Evolutionary conservation across 345 rosid genomes (phyloP), one percentile per base, ranked within the genome.

Genomic region (Turnera subulata): DNA sequence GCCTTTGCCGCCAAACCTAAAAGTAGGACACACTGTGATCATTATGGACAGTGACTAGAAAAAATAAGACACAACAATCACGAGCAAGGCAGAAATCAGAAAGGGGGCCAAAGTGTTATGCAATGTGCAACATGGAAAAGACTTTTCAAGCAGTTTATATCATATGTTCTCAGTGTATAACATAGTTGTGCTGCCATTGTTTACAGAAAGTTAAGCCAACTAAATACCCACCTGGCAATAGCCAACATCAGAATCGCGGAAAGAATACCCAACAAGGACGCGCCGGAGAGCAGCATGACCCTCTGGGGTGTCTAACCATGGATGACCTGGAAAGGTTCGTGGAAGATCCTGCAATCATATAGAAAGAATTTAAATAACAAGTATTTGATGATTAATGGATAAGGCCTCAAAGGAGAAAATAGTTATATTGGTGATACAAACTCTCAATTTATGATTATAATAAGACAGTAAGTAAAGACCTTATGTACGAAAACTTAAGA

Each of bases 191-290:
- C 49, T 42, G 24, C 10, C 40, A 18, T 15, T 2, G 51, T 43
- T 29, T 29, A 29, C 19, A 53, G 42, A 46, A 45, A 16, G 4
- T 14, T 58, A 17, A 54, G 42, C 47, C 37, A 55, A 33, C 23
- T 10, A 12, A 37, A 46, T n/a, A 58, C 77, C 46, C 71, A 94
- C 99, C 96, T 94, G 99, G 74, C 99, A 94, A 56, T 94, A 94
- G 44, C 99, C 99, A 66, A 94, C 99, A 76, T 94, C 97, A 66
- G 99, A 94, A 71, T 94, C 99, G 16, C 99, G 95, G 59, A 88
- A 94, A 29, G 99, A 94, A 71, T 94, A 94, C 8, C 76, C 97
- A 46, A 94, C 96, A 63, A 94, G 99, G 63, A 94, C 95, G 50
- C 96, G 93, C 35, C 97, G 66, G 18, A 94, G 79, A 45, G 99